These are phyloP conservation scores for Yamadazyma philogaea DNA, from an alignment of 805 yeast genomes.

Conservation along the genomic window DNA sequence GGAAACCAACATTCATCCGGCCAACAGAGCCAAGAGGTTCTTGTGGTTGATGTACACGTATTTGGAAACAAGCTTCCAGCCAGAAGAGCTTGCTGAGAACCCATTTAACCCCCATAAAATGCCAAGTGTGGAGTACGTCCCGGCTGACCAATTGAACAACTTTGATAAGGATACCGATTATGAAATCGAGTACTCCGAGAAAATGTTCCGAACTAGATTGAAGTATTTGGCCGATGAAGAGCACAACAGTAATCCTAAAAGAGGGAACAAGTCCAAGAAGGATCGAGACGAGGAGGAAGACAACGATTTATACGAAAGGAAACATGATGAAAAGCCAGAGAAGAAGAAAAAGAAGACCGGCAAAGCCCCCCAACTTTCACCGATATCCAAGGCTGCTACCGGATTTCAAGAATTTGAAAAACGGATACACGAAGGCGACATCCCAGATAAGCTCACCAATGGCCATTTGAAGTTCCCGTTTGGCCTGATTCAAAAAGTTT, in stretches of 20 bases:
- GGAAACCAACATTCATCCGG: conserved; percentile 56
- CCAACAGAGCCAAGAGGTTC: conserved; percentile 65
- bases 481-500: conserved; percentile 16
- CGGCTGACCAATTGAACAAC: conserved; percentile 22
- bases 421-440: conserved; percentile 2
- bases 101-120: conserved; percentile 53
- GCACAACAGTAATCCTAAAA: conserved; percentile 29
- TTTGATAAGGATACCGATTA: conserved; percentile 48
- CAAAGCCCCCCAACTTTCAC: neutral
- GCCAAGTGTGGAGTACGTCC: conserved; percentile 34
- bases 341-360: conserved; percentile 5
- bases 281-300: conserved; percentile 20
- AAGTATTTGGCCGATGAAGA: conserved; percentile 40
- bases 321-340: conserved; percentile 3
- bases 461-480: conserved; percentile 24
- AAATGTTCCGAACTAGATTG: conserved; percentile 45
- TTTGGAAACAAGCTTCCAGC: conserved; percentile 65
- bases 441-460: neutral
- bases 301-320: conserved; percentile 11
- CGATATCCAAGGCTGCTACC: neutral
- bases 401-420: conserved; percentile 5
- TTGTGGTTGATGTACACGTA: conserved; percentile 82
- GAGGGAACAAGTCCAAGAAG: conserved; percentile 28
- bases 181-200: conserved; percentile 47
- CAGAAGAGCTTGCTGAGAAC: conserved; percentile 47